Base-by-base conservation (phyloP, 2,329 filamentous ascomycete species). In the Fusarium kyushuense region DNA sequence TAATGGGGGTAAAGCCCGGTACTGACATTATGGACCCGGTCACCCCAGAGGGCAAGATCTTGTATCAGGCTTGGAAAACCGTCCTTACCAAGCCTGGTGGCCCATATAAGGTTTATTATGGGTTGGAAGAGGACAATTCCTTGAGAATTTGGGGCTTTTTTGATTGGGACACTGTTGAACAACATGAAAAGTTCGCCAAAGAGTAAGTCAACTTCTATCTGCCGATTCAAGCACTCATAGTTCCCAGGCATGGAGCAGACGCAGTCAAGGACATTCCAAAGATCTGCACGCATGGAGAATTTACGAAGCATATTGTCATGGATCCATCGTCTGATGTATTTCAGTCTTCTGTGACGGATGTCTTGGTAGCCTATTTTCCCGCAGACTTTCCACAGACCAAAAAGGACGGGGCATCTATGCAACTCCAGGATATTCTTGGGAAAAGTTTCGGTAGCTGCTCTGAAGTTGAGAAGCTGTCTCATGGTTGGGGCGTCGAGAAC, bases 91-190 rank as follows among this genome's bases (percentile, higher is more conserved):
- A 58, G 13, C 52, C 63, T 7, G 64, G 57, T 0, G 62, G 64
- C 0, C 64, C 64, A 3, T 49, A 38, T 3, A 5, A 53, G 11
- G 53, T 66, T 6, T 67, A 52, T 25, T 67, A 53, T 53, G 64
- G 62, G 1, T 33, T 63, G 7, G 64, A 67, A 3, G 30, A 23
- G 2, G n/a, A 25, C 1, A 25, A 66, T 2, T 9, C 53, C 1
- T 63, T 32, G 0, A 66, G 41, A 9, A 1, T 67, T 6, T 67
- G 64, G 64, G 35, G 32, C 11, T 66, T 67, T 25, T 67, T 67
- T 14, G 64, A 67, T 27, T 67, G 55, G 30, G 58, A 48, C 9
- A 63, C 64, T 0, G 17, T 66, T 2, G 52, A 63, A 6, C 64
- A 67, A 17, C 63, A 67, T 16, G 19, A 27, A 0, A 19, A 1